Base-by-base conservation (phyloP, 2,329 filamentous ascomycete species). In the Diaporthe sp. region DNA sequence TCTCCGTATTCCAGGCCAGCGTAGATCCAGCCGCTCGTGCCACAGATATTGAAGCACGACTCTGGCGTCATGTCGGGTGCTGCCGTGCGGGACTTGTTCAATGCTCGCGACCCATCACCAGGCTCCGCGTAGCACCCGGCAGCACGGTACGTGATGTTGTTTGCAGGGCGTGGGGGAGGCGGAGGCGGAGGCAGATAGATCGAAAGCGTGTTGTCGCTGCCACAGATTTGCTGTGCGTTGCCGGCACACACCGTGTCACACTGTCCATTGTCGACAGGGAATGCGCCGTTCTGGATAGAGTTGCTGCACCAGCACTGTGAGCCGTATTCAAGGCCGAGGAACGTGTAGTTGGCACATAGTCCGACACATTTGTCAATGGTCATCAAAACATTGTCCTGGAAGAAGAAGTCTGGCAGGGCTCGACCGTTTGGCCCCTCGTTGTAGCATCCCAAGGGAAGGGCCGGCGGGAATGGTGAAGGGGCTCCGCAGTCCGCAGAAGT, bases 291-390 rank as follows among this genome's bases (percentile, higher is more conserved):
- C 39, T 76, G 73, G 42, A 79, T 65, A 4, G 44, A 28, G 22
- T 76, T 75, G 46, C 80, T 80, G 77, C 82, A 83, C 77, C 76
- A 84, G 77, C 85, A 86, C 77, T 86, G 82, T 9, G 76, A 74
- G 5, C 78, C 79, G 70, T 83, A 84, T 75, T 86, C 83, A 34
- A 83, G 78, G 22, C 84, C 85, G 55, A 85, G 85, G 77, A 82
- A 85, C 39, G 79, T 75, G 77, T 82, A 85, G 25, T 76, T 79
- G 28, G 76, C 72, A 79, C 85, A 81, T 31, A 61, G 37, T 46
- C 76, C 74, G 0, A 81, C 82, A 76, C 85, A 86, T 73, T 78
- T 80, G 49, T 86, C 84, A 17, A 87, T 78, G 9, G 85, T 84
- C 84, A 86, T 84, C 44, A 49, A 31, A 1, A 67, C 17, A 58